phyloP scores from a whole-genome alignment of 768 basidiomycete species.

The Cystobasidium tubakii region DNA sequence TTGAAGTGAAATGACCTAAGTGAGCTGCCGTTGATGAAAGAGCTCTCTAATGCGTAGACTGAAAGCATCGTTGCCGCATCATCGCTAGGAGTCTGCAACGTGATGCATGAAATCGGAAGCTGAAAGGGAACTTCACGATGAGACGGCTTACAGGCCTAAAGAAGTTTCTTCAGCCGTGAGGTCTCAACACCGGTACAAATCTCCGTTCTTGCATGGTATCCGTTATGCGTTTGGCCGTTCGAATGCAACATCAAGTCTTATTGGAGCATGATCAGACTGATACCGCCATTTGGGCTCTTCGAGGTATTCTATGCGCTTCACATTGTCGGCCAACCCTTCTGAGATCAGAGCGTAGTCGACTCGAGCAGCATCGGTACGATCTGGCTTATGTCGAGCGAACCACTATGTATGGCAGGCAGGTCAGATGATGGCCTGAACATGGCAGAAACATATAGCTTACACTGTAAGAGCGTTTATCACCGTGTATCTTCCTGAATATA shows the following conservation, averaged over 20 bases:
- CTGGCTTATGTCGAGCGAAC: constrained; percentile 40
- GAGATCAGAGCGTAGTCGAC: constrained; percentile 42
- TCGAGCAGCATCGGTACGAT: constrained; percentile 38
- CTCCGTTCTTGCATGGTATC: too few species aligned
- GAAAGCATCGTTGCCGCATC: too few species aligned
- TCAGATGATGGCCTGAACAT: not conserved
- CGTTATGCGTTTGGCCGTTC: too few species aligned
- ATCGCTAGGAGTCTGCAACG: too few species aligned
- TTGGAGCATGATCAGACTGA: constrained; percentile 36
- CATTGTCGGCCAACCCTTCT: not conserved
- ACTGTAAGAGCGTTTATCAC: constrained; percentile 37
- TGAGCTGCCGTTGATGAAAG: too few species aligned
- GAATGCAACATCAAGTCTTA: constrained; percentile 16
- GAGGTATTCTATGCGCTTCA: constrained; percentile 21
- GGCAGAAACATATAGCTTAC: not conserved
- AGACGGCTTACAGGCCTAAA: too few species aligned
- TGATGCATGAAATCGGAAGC: too few species aligned
- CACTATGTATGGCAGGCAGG: constrained; percentile 15
- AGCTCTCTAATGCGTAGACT: too few species aligned
- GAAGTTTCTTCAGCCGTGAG: too few species aligned
- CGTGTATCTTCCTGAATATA: constrained; percentile 38
- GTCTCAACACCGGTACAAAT: too few species aligned
- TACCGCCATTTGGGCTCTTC: constrained; percentile 34
- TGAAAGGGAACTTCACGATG: too few species aligned
- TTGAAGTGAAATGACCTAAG: too few species aligned